Conservation (phyloP, 1,284 basidiomycete genomes). For the Calocybe gambosa region DNA sequence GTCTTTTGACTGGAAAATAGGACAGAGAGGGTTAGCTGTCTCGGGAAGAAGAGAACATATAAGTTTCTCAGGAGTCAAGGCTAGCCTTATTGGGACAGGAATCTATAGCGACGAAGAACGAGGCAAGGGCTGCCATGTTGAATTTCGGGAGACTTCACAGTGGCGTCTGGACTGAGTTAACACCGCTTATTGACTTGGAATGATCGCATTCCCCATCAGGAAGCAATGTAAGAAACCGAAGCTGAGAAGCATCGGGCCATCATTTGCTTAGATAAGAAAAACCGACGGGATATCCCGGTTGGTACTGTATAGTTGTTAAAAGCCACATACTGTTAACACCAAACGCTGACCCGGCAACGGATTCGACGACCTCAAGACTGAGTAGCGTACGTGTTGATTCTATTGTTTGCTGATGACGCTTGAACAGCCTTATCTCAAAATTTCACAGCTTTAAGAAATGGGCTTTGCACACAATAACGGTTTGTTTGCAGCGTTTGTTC, state of each 20-base stretch:
- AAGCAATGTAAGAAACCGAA: not conserved
- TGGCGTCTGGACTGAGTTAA: not conserved
- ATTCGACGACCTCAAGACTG: conserved; percentile 35
- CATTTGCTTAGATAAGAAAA: not conserved
- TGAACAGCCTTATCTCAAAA: conserved; percentile 6
- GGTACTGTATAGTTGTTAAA: conserved; percentile 29
- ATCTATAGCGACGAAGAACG: not conserved
- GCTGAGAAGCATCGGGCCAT: not conserved
- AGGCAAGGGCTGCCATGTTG: not conserved
- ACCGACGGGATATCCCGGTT: conserved; percentile 25
- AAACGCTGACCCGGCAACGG: conserved; percentile 26
- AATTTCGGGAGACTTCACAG: not conserved
- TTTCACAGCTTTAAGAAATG: conserved; percentile 45
- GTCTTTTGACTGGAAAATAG: conserved; percentile 7
- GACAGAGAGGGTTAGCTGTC: not conserved
- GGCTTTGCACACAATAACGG: conserved; percentile 82
- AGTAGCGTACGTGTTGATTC: conserved; percentile 27
- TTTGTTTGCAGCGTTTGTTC: conserved; percentile 25
- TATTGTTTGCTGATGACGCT: conserved; percentile 1
- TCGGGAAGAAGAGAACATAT: not conserved
- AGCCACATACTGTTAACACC: conserved; percentile 27
- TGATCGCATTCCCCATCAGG: not conserved
- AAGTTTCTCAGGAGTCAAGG: not conserved
- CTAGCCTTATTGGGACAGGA: not conserved
- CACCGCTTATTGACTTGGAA: not conserved